phyloP scores from a whole-genome alignment of 768 basidiomycete genomes.

The Suillus plorans region DNA sequence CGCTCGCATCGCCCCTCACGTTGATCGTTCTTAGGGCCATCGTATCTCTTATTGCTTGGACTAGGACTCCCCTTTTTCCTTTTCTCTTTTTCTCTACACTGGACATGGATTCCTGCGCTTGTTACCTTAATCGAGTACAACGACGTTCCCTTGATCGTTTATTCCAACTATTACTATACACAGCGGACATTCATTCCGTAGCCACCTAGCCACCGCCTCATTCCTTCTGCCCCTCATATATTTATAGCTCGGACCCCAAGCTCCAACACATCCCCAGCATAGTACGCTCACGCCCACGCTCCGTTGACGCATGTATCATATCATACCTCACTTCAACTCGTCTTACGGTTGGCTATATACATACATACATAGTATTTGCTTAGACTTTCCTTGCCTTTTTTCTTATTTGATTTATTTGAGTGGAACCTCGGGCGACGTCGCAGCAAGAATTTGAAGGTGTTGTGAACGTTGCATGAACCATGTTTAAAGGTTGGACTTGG shows the following conservation, averaged over 20 bases:
- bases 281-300: not conserved
- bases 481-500: not conserved
- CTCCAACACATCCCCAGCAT: not conserved
- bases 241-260: not conserved
- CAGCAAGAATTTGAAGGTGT: too few species aligned
- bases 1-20: not conserved
- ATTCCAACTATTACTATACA: not conserved
- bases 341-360: not conserved
- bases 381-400: not conserved
- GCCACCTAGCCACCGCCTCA: not conserved
- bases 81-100: not conserved
- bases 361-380: not conserved
- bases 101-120: not conserved
- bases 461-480: too few species aligned
- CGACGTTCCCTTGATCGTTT: not conserved
- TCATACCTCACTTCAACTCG: conserved; percentile 1
- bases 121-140: not conserved
- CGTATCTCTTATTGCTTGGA: not conserved
- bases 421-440: not conserved
- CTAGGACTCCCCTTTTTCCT: not conserved
- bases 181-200: not conserved
- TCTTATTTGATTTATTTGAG: not conserved
- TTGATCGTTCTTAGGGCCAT: not conserved
- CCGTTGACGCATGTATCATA: conserved; percentile 1
- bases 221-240: not conserved